Evolutionary conservation across 2,329 filamentous ascomycete genomes (phyloP).

Genomic region (Hymenoscyphus repandus): DNA sequence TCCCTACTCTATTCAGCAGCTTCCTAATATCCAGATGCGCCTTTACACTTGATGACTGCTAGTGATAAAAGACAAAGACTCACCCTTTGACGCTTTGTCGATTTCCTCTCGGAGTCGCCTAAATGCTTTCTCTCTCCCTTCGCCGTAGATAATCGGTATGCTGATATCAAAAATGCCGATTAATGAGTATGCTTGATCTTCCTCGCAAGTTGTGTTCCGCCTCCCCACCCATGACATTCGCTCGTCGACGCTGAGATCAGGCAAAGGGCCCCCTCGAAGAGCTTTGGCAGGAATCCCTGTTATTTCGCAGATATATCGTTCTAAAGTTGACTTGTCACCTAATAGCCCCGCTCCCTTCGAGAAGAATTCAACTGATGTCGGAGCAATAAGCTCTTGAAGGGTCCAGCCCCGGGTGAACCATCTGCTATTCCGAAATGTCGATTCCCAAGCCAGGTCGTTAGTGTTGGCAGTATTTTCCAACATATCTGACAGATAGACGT

Average conservation of each 20-base stretch:
- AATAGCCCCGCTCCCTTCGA: conserved; percentile 13
- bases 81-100: conserved; percentile 8
- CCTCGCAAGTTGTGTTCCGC: neutral
- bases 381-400: conserved; percentile 11
- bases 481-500: too few relatives aligned
- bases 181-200: neutral
- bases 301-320: neutral
- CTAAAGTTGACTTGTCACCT: conserved; percentile 16
- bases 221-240: too few relatives aligned
- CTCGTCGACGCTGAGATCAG: neutral
- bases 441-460: conserved; percentile 7
- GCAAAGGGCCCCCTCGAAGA: neutral
- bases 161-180: neutral
- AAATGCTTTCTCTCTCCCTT: conserved; percentile 32
- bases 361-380: conserved; percentile 17
- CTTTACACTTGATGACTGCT: too few relatives aligned
- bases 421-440: conserved; percentile 9
- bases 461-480: conserved; percentile 6
- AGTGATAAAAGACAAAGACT: neutral
- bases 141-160: conserved; percentile 16
- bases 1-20: conserved; percentile 19
- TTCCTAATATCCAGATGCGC: neutral
- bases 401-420: too few relatives aligned
- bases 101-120: conserved; percentile 33
- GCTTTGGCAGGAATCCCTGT: neutral